A percentile compares a stretch with the other conserved stretches of the same genome.
Evolutionary conservation across 208 protist genomes (phyloP).

Genomic region (Leishmania guyanensis): DNA sequence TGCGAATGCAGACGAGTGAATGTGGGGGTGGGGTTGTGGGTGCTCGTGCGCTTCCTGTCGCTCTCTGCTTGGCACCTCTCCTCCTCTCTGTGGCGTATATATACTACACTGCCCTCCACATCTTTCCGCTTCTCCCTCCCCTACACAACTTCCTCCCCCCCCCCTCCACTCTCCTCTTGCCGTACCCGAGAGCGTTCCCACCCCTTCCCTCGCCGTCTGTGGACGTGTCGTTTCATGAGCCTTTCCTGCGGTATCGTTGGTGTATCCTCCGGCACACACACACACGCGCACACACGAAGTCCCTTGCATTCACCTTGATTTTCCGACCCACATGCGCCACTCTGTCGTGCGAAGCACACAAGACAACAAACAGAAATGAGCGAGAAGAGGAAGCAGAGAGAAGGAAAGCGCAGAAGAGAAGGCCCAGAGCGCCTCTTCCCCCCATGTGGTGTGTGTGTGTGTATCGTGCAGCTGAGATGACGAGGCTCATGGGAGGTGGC

Average conservation of each 20-base stretch:
- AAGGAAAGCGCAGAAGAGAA: too few species aligned
- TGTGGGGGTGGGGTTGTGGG: not conserved
- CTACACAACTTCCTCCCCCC: too few species aligned
- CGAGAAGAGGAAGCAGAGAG: not conserved
- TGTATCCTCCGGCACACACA: too few species aligned
- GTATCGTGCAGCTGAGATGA: not conserved
- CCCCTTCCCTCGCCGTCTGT: not conserved
- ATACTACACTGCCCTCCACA: not conserved
- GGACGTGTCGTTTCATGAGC: not conserved
- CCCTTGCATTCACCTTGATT: not conserved
- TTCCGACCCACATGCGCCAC: not conserved
- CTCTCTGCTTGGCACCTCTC: constrained; percentile 13
- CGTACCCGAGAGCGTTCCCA: too few species aligned
- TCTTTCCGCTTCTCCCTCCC: not conserved
- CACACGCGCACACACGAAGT: too few species aligned
- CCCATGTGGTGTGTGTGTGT: not conserved
- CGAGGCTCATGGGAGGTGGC: not conserved
- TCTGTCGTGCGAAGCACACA: not conserved
- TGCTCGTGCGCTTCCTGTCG: not conserved
- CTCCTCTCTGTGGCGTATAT: not conserved
- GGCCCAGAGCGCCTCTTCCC: too few species aligned
- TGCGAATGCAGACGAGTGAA: not conserved
- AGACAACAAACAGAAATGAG: not conserved
- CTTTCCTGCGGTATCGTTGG: not conserved
- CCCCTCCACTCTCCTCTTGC: too few species aligned